phyloP scores from a whole-genome alignment of 169 alveolate genomes.

The Cryptosporidium viatorum region DNA sequence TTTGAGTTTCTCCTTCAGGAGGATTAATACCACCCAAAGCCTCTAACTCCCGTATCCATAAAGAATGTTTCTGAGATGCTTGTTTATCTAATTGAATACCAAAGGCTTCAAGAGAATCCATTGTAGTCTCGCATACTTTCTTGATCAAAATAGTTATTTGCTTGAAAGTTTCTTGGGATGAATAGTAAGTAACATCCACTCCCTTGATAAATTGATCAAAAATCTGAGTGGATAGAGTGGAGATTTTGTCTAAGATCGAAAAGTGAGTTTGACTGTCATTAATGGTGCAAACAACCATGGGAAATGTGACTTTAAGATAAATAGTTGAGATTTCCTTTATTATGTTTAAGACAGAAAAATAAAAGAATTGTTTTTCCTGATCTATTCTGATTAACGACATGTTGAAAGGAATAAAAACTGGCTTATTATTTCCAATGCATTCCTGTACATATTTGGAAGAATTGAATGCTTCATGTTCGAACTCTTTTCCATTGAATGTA shows the following conservation, averaged over 20 bases:
- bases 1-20: not conserved
- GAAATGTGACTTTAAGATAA: constrained; percentile 3
- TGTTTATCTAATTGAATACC: constrained; percentile 19
- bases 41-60: constrained; percentile 18
- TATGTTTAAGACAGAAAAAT: constrained; percentile 1
- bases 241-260: constrained; percentile 20
- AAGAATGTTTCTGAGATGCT: not conserved
- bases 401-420: constrained; percentile 35
- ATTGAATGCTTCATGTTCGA: constrained; percentile 33
- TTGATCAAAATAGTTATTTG: not conserved
- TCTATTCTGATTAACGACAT: not conserved
- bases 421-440: not conserved
- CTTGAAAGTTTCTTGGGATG: not conserved
- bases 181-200: constrained; percentile 7
- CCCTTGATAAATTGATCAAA: constrained; percentile 14
- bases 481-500: constrained; percentile 26
- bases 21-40: not conserved
- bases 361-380: constrained; percentile 37
- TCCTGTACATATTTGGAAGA: constrained; percentile 24
- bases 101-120: not conserved
- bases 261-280: constrained; percentile 16
- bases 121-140: not conserved
- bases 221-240: not conserved
- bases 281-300: constrained; percentile 12
- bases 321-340: constrained; percentile 9